Evolutionary conservation across 225 moss, liverwort and hornwort species (phyloP), one percentile per base, ranked within the genome.

Genomic region (Marchantia paleacea): DNA sequence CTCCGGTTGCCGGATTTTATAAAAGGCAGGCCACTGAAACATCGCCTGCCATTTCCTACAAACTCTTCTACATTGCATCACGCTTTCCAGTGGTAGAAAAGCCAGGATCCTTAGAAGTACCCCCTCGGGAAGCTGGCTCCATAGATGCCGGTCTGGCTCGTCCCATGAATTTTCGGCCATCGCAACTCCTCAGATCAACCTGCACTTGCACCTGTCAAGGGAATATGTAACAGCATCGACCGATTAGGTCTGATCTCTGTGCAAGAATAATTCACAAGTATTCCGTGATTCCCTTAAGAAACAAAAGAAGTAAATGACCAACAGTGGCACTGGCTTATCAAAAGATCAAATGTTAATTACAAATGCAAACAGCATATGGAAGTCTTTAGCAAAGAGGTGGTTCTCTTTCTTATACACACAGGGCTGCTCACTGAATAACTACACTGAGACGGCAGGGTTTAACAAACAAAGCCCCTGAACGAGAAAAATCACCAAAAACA

Each of bases 81-180:
- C 24, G 12, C 63, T 65, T 52, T 78, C 77, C 3, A 78, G 64
- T 24, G 77, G 77, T 49, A 78, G 65, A 47, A 49, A 65, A 10
- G 77, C 77, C 63, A 78, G 49, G 47, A 78, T 52, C 49, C 48
- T 78, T 39, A 78, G 7, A 48, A 78, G 77, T 24, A 78, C 13
- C 16, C 63, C 77, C 64, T 78, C 77, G 7, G 77, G 77, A 78
- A 78, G 77, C 22, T 78, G 63, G 52, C 77, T 65, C 77, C 77
- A 78, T 78, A 78, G 65, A 14, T 78, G 63, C 12, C 19, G 24
- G 12, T 78, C 77, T 65, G 65, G n/a, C 64, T 65, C 63, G 64
- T 78, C 62, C 15, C 20, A 20, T 13, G 26, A 22, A 31, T 52
- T 52, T 65, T 63, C 77, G 25, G 62, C n/a, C 77, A 78, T 78